These are phyloP conservation scores for Cladobotryum protrusum DNA, from an alignment of 2,329 filamentous ascomycete genomes.

Conservation along the genomic window DNA sequence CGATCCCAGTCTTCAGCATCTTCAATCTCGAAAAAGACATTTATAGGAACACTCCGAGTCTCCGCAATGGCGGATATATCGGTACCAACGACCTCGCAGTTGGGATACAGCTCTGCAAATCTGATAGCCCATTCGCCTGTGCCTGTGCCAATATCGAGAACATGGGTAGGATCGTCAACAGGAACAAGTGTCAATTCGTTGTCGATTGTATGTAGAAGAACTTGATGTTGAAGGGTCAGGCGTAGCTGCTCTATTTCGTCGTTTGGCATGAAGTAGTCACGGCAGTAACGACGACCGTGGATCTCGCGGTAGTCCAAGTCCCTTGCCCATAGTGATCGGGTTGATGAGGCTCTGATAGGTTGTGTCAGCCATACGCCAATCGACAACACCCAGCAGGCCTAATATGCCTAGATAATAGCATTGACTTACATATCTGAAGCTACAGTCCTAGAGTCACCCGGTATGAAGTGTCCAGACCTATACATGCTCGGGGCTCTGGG, in stretches of 20 bases:
- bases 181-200: constrained; percentile 39
- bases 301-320: constrained; percentile 53
- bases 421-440: constrained; percentile 34
- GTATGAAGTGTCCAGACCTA: constrained; percentile 28
- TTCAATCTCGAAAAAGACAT: constrained; percentile 55
- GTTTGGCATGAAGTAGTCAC: constrained; percentile 60
- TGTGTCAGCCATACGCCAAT: constrained; percentile 4
- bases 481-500: constrained; percentile 30
- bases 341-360: constrained; percentile 34
- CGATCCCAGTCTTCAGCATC: constrained; percentile 56
- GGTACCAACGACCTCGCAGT: constrained; percentile 52
- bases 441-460: constrained; percentile 19
- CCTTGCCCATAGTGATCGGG: constrained; percentile 42
- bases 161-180: constrained; percentile 31
- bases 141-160: constrained; percentile 55
- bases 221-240: constrained; percentile 55
- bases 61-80: constrained; percentile 53
- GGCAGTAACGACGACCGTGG: constrained; percentile 57
- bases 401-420: not conserved
- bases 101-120: constrained; percentile 48
- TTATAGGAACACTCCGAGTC: constrained; percentile 49
- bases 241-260: constrained; percentile 60
- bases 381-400: not conserved
- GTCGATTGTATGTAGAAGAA: constrained; percentile 49
- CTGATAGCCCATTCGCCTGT: constrained; percentile 47